Base-by-base conservation (phyloP, 1,139 yeast species). In the Suhomyces yuchorum region DNA sequence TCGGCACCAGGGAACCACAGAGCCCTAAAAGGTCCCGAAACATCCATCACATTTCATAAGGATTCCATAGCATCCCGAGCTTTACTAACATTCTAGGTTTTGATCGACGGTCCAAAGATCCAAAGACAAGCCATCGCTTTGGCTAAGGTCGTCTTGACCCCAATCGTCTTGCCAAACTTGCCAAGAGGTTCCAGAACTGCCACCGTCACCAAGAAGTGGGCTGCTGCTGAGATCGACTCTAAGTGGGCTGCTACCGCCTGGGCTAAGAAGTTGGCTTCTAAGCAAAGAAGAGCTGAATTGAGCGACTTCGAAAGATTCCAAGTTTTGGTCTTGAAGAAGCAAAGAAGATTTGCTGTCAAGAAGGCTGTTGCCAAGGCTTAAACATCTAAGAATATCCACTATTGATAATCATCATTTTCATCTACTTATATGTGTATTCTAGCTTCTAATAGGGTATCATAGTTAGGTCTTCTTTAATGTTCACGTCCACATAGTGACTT, bases 231-330 rank as follows among this genome's bases (percentile, higher is more conserved):
- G 63, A 81, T 93, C 65, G 87, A 84, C 65, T 81, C 84, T 71
- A 88, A 92, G 79, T 93, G 98, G 98, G 84, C 87, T 65, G 81
- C 87, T 67, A 81, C 98, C 62, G 73, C 96, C 52, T 91, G 97
- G 97, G 97, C 98, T 71, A 89, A 93, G 88, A 91, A 90, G 84
- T 86, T 93, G 70, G 97, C 96, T 71, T 86, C 88, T 77, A 90
- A 87, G 78, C 85, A 87, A 78, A 90, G 85, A 78, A 89, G 99
- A 84, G 77, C 95, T 67, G 80, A 86, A 72, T 87, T 95, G 75
- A 73, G 93, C 65, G 99, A 93, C 80, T 93, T 93, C 70, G 97
- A 93, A 84, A 92, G 99, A 86, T 93, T 93, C 97, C 97, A 93
- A 84, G 99, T 92, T 67, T 75, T 88, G 76, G 95, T 90, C 66